A percentile compares a stretch with the other conserved stretches of the same genome.
These are phyloP conservation scores for Centella asiatica DNA, from an alignment of 129 eudicot species.

Conservation along the genomic window DNA sequence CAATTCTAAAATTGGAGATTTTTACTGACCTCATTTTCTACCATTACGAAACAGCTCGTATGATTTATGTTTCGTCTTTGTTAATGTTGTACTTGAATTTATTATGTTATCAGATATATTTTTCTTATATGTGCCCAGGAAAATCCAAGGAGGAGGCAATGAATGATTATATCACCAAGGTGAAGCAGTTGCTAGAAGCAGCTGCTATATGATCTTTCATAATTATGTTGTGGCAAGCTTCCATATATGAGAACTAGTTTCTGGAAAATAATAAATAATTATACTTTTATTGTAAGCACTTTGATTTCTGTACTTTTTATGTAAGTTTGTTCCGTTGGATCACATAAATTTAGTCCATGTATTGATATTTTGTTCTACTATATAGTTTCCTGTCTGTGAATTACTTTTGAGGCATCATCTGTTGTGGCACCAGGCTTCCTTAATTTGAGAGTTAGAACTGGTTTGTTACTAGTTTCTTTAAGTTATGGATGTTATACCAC, in stretches of 20 bases:
- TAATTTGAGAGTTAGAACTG: no score
- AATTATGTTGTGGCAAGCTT: constrained; percentile 6
- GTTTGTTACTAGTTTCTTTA: no score
- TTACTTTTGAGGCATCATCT: no score
- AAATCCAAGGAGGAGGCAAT: constrained; percentile 80
- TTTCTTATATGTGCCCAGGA: constrained; percentile 26
- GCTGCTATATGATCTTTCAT: constrained; percentile 28
- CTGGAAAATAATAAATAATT: neutral
- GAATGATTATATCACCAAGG: constrained; percentile 94
- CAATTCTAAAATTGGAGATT: no score
- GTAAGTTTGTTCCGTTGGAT: neutral
- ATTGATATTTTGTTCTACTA: no score
- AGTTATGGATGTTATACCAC: no score
- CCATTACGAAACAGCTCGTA: no score
- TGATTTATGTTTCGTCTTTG: neutral
- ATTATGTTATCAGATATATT: neutral
- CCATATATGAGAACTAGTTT: neutral
- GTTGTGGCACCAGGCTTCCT: no score
- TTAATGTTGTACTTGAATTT: neutral
- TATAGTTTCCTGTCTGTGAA: no score
- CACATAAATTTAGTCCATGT: neutral
- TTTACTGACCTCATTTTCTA: no score
- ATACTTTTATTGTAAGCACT: neutral
- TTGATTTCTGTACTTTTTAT: neutral
- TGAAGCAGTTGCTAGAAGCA: constrained; percentile 78